These are phyloP conservation scores for Myxozyma neglecta DNA, from an alignment of 805 yeast genomes.

Conservation along the genomic window DNA sequence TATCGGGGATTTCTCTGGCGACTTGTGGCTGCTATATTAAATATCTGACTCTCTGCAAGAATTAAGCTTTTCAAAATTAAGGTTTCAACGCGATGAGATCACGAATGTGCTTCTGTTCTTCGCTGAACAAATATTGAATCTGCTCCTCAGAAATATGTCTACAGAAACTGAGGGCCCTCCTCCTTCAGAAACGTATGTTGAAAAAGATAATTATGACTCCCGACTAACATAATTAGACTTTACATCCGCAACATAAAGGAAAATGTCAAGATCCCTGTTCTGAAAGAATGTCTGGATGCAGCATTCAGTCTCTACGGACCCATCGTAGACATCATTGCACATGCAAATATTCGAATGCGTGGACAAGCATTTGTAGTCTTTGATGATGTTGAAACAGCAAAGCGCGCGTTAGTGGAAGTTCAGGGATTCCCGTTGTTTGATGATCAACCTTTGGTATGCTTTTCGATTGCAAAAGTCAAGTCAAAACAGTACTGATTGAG, in stretches of 20 bases:
- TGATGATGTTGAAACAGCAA: constrained; percentile 46
- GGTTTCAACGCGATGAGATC: neutral
- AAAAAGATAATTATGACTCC: neutral
- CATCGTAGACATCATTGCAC: constrained; percentile 54
- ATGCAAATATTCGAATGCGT: constrained; percentile 60
- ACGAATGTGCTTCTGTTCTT: no score
- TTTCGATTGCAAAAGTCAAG: no score
- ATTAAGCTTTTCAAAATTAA: neutral
- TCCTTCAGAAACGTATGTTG: constrained; percentile 3
- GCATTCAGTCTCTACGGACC: constrained; percentile 51
- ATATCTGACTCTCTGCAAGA: neutral
- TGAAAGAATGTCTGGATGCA: constrained; percentile 48
- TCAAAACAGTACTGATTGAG: neutral
- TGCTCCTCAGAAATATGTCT: neutral
- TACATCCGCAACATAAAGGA: constrained; percentile 76
- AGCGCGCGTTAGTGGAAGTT: constrained; percentile 46
- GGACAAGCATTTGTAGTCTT: constrained; percentile 84
- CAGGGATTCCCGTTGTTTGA: constrained; percentile 43
- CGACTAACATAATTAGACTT: constrained; percentile 35
- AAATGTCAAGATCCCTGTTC: constrained; percentile 53
- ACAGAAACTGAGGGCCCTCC: neutral
- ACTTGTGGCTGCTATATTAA: neutral
- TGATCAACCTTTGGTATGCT: constrained; percentile 46
- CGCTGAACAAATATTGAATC: neutral
- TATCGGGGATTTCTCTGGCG: no score